Conservation (phyloP, 2,329 filamentous ascomycete species). For the Fusarium metavorans region DNA sequence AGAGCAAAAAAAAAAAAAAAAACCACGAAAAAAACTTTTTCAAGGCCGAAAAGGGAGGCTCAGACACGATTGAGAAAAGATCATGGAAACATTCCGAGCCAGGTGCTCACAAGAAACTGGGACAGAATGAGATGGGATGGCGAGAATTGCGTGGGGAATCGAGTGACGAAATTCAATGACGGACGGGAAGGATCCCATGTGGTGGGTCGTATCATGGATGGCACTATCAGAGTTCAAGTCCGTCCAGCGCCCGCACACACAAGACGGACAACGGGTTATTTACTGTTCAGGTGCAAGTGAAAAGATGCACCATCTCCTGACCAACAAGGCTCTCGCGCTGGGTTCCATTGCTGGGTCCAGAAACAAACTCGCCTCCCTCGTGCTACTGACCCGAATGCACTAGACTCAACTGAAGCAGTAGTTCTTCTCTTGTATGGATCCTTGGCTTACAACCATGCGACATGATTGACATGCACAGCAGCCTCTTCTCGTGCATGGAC, state of each 20-base stretch:
- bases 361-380: not conserved
- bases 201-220: constrained; percentile 41
- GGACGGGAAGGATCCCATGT: constrained; percentile 29
- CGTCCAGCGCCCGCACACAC: constrained; percentile 22
- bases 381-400: not conserved
- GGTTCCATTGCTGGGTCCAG: not conserved
- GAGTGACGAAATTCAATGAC: constrained; percentile 44
- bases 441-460: constrained; percentile 30
- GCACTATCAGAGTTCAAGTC: constrained; percentile 36
- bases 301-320: not conserved
- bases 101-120: constrained; percentile 29
- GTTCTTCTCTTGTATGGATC: constrained; percentile 20
- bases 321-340: not conserved
- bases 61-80: constrained; percentile 21
- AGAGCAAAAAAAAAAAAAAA: constrained; percentile 8
- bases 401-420: not conserved
- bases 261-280: not conserved
- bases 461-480: constrained; percentile 20
- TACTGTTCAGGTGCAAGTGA: not conserved
- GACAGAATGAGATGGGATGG: constrained; percentile 13
- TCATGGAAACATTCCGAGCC: constrained; percentile 37
- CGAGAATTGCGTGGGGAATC: constrained; percentile 41
- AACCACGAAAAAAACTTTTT: constrained; percentile 5
- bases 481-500: constrained; percentile 24
- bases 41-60: constrained; percentile 17